A percentile compares a stretch with the other conserved stretches of the same genome.
Conservation (phyloP, 2,329 filamentous ascomycete species). For the Aspergillus candidus region DNA sequence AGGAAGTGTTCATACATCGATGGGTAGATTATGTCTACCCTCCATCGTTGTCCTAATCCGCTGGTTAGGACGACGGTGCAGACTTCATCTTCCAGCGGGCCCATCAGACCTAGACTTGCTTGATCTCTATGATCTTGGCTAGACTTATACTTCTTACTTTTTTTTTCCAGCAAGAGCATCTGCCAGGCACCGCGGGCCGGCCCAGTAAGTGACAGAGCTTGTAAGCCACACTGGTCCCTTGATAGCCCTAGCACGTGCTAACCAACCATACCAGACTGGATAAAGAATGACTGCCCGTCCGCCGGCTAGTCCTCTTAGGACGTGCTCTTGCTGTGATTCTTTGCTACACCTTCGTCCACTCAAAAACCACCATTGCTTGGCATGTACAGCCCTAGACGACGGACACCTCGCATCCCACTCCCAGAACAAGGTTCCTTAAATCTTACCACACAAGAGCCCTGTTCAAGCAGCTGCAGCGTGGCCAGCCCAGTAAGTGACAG, state of each 20-base stretch:
- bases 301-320: constrained; percentile 2
- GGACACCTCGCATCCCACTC: background rate
- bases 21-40: no score
- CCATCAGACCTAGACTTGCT: background rate
- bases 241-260: background rate
- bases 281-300: constrained; percentile 7
- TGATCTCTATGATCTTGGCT: background rate
- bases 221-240: constrained; percentile 1
- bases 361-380: no score
- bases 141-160: background rate
- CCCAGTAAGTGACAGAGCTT: constrained; percentile 10
- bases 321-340: constrained; percentile 4
- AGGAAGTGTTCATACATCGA: no score
- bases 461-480: background rate
- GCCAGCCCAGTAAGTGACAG: constrained; percentile 18
- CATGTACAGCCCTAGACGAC: background rate
- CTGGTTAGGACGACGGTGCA: no score
- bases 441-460: background rate
- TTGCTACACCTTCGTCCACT: no score
- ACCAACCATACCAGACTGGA: constrained; percentile 6
- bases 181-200: constrained; percentile 2
- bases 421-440: background rate
- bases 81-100: background rate
- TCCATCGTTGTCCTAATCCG: no score
- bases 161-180: constrained; percentile 8